Base-by-base conservation (phyloP, 768 basidiomycete genomes). In the Boletus patriciae region DNA sequence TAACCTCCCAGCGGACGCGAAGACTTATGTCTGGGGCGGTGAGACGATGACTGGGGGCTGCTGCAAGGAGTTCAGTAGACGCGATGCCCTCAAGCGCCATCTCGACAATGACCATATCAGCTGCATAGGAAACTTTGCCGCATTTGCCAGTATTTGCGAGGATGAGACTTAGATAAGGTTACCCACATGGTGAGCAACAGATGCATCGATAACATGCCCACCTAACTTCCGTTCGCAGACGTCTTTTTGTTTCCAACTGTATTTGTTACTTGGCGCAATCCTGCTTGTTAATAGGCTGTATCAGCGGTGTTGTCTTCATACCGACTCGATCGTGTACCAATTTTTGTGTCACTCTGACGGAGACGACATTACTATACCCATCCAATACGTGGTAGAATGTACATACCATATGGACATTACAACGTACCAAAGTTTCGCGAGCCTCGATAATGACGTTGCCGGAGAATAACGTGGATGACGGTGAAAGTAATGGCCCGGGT, bases 31-130 rank as follows among this genome's bases (percentile, higher is more conserved):
- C 21, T 72, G 63, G 68, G 63, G 55, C 12, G 73, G 67, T 2
- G 59, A 63, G 48, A 64, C 51, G 57, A 71, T 73, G 72, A 63
- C 73, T 18, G 74, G 75, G 25, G 74, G 74, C n/a, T 76, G 75
- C 54, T 64, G 71, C 52, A 72, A 67, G 51, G 68, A 68, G 52
- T 76, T 76, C 43, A 73, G 73, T 46, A 67, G 75, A 61, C 70
- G 69, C 52, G 75, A 76, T 53, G 76, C 75, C 31, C 71, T 77
- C 55, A 76, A 77, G 61, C 69, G 75, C 46, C 76, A 76, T 60
- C 71, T 74, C 23, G 70, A 74, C 50, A 74, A 74, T 46, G 65
- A 71, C 9, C 72, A 71, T 18, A 73, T 74, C 46, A 58, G 21
- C 12, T 74, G 74, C 54, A 49, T 74, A 18, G 73, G 73, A 18